These are phyloP conservation scores for Discostella pseudostelligera DNA, from an alignment of 108 stramenopile species.

Conservation along the genomic window DNA sequence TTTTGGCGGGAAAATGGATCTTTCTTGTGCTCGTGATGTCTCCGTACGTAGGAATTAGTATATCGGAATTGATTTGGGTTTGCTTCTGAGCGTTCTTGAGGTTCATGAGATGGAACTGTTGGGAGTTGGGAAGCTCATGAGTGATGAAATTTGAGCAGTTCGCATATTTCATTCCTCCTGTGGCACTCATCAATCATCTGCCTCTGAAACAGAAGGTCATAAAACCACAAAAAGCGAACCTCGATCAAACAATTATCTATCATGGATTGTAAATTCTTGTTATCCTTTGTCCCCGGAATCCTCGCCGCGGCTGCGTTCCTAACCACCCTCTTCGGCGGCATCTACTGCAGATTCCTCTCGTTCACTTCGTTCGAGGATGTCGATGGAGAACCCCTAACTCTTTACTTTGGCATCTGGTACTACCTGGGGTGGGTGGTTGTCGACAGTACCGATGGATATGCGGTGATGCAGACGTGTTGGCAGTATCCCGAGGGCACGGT, in stretches of 20 bases:
- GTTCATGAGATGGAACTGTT: no score
- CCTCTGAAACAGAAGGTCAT: no score
- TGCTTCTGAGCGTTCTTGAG: no score
- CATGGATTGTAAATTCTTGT: neutral
- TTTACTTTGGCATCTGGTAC: conserved; percentile 45
- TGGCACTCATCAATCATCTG: no score
- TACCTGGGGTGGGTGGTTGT: conserved; percentile 28
- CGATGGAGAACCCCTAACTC: conserved; percentile 13
- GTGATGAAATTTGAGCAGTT: no score
- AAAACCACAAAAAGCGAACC: no score
- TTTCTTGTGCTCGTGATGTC: no score
- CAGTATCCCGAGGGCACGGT: conserved; percentile 20
- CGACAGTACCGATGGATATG: conserved; percentile 10
- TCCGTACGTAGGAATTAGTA: no score
- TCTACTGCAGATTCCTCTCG: conserved; percentile 44
- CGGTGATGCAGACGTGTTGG: conserved; percentile 23
- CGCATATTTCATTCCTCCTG: neutral
- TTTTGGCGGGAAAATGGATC: no score
- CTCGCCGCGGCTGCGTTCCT: conserved; percentile 29
- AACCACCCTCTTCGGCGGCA: conserved; percentile 23
- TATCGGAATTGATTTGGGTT: no score
- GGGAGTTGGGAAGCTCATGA: no score
- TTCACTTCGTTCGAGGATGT: conserved; percentile 13
- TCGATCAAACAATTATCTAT: no score
- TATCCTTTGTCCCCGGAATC: conserved; percentile 19